phyloP scores from a whole-genome alignment of 1,284 basidiomycete species.

The Sphaerobolus stellatus region DNA sequence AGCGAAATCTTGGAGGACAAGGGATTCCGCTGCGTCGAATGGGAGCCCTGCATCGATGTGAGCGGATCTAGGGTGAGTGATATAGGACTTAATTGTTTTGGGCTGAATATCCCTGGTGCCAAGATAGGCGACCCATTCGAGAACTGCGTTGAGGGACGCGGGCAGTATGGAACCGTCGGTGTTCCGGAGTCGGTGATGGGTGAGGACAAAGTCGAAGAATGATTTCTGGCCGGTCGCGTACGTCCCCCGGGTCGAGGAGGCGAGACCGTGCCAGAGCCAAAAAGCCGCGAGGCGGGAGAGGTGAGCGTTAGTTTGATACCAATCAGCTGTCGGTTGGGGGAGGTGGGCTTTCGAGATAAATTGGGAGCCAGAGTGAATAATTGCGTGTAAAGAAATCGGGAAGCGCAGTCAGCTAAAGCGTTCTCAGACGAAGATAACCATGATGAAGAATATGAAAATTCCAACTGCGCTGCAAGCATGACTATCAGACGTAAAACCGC shows the following conservation, averaged over 20 bases:
- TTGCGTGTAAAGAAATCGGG: slow-evolving; percentile 6
- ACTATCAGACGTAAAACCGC: too few relatives aligned
- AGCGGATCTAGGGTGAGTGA: slow-evolving; percentile 28
- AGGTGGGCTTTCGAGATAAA: background rate
- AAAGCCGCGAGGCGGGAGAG: background rate
- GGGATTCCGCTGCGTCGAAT: slow-evolving; percentile 23
- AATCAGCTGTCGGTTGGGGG: background rate
- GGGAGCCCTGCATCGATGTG: slow-evolving; percentile 25
- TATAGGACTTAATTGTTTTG: slow-evolving; percentile 34
- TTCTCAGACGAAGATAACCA: slow-evolving; percentile 14
- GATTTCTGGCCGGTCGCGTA: slow-evolving; percentile 2
- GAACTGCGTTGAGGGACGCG: slow-evolving; percentile 1
- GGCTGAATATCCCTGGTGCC: too few relatives aligned
- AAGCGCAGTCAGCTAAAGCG: slow-evolving; percentile 15
- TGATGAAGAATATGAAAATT: background rate
- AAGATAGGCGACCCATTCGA: slow-evolving; percentile 9
- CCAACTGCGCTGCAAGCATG: slow-evolving; percentile 2
- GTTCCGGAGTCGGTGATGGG: slow-evolving; percentile 1
- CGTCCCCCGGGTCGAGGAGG: slow-evolving; percentile 7
- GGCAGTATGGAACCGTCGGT: slow-evolving; percentile 7
- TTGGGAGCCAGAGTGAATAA: background rate
- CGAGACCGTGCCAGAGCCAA: slow-evolving; percentile 4
- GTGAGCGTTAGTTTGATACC: slow-evolving; percentile 10
- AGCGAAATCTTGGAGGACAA: slow-evolving; percentile 22
- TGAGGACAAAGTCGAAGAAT: slow-evolving; percentile 2